Conservation (phyloP, 129 eudicot species). For the Rutidosis leptorrhynchoides region DNA sequence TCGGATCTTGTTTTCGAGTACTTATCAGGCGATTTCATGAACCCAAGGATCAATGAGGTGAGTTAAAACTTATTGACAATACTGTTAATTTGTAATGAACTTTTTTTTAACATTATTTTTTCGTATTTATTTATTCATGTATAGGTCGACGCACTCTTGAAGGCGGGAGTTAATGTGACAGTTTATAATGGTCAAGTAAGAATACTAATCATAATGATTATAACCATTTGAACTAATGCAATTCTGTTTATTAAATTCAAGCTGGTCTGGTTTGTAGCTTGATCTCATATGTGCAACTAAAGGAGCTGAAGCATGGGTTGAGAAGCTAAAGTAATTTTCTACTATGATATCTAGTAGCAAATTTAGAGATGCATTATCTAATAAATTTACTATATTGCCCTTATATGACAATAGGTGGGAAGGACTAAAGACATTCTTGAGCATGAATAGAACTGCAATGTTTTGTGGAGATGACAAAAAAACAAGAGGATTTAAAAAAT, state of each 20-base stretch:
- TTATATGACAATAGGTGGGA: slow-evolving; percentile 42
- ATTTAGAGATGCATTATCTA: neutral
- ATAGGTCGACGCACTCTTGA: slow-evolving; percentile 54
- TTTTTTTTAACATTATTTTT: neutral
- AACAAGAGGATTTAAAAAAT: slow-evolving; percentile 45
- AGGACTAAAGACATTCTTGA: slow-evolving; percentile 39
- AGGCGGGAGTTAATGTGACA: slow-evolving; percentile 51
- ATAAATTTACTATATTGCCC: slow-evolving; percentile 10
- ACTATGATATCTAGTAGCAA: neutral
- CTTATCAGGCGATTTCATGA: slow-evolving; percentile 51
- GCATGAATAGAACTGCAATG: slow-evolving; percentile 34
- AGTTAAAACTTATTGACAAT: neutral
- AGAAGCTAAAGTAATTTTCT: slow-evolving; percentile 52
- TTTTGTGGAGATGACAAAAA: slow-evolving; percentile 34
- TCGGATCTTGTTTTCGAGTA: slow-evolving; percentile 31
- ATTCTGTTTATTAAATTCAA: slow-evolving; percentile 6
- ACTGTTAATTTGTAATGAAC: slow-evolving; percentile 11
- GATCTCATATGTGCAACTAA: slow-evolving; percentile 63
- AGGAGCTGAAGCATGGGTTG: slow-evolving; percentile 57
- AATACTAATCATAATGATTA: slow-evolving; percentile 1
- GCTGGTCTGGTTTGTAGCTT: slow-evolving; percentile 32
- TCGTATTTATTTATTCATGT: slow-evolving; percentile 1
- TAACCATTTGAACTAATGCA: neutral
- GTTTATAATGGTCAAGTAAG: slow-evolving; percentile 62
- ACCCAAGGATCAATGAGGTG: slow-evolving; percentile 48